Base-by-base conservation (phyloP, 2,329 filamentous ascomycete species). In the Fusarium verticillioides region DNA sequence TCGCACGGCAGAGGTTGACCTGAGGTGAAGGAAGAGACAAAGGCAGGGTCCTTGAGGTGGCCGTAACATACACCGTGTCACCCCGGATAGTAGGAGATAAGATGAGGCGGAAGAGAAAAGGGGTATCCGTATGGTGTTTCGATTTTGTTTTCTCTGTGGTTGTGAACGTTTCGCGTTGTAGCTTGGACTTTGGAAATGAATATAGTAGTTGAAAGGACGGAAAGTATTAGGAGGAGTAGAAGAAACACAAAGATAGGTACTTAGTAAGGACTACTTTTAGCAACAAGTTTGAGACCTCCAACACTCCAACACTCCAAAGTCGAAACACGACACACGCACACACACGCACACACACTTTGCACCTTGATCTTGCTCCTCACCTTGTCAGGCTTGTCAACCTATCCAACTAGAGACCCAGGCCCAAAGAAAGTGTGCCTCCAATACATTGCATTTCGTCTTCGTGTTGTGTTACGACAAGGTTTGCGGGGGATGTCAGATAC, bases 1-100 rank as follows among this genome's bases (percentile, higher is more conserved):
- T 73, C 40, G 61, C 49, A 70, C 66, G 39, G 54, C 52, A 69
- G 44, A 56, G 40, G 52, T 46, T 67, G 52, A 66, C 60, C 54
- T 67, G 40, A 70, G 66, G 53, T 63, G 57, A 69, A 46, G 43
- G 8, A 26, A 60, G 56, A 54, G 32, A 26, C 28, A 57, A 21
- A 70, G 62, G 58, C 61, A 70, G 62, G 66, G 67, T 60, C 58
- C 44, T 43, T 32, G 40, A 46, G 39, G 28, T 50, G 60, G 68
- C 44, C 60, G 57, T 39, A 70, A 39, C 60, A 65, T 49, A 68
- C 56, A 56, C 70, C 60, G 66, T 70, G 70, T 64, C 53, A 70
- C 66, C 47, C 60, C 60, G 64, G 64, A 28, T 40, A 47, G 50
- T 44, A 66, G 59, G 46, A 49, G 53, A 66, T 60, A 32, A 53